Evolutionary conservation across 2,329 filamentous ascomycete genomes (phyloP), one percentile per base, ranked within the genome.

Genomic region (Stemphylium beticola): DNA sequence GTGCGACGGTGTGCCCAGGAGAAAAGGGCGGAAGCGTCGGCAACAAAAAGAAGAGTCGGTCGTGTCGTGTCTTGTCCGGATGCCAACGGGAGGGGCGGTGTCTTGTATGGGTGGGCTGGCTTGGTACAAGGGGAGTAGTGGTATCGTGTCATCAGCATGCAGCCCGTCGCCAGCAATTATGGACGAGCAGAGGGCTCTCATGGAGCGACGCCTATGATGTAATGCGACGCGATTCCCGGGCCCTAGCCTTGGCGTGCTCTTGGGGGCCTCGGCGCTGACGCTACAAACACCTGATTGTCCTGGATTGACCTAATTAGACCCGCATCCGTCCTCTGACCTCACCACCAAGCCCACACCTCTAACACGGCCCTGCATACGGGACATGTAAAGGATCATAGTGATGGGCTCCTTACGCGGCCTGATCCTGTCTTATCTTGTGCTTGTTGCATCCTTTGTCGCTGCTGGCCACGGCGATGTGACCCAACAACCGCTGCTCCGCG

Each of bases 401-500:
- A 69, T 68, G 66, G 59, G 61, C 66, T 51, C 47, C 47, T 38
- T 63, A 55, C 44, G 53, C 49, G 58, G 64, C 65, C 66, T 64
- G 15, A 45, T 68, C 50, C 45, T 71, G 33, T 53, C 53, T 37
- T 59, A 22, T 45, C 49, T 66, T 47, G 59, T 66, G 46, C 49
- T 63, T 24, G 51, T 61, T 60, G 49, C 51, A 47, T 41, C 55
- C 33, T 55, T 42, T 31, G 53, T 43, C 29, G 45, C 55, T 33
- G 32, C 38, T 34, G 48, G 52, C 37, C 42, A 48, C 45, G 63
- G 53, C 44, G 46, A 56, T 41, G 55, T 42, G 11, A 45, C 53
- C 12, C 66, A 77, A 57, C 54, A 62, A 15, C 73, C 74, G 22
- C 65, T 58, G 63, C 60, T 56, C 64, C 70, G 61, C 54, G 60